phyloP scores from a whole-genome alignment of 2,329 filamentous ascomycete species.

The Colletotrichum sp. region DNA sequence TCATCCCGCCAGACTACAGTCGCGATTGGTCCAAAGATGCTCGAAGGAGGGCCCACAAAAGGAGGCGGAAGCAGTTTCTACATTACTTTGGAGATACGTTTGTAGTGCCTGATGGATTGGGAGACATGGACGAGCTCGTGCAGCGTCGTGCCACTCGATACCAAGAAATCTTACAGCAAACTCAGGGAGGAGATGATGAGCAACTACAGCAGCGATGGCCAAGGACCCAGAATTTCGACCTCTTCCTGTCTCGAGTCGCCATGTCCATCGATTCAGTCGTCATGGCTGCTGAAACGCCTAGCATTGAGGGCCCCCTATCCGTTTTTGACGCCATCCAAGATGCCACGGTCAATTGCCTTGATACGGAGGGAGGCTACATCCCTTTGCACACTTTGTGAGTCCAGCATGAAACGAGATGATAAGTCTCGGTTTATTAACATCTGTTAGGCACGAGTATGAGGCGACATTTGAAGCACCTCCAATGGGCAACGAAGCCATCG shows the following conservation, averaged over 20 bases:
- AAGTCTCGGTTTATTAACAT: neutral
- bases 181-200: neutral
- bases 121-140: slow-evolving; percentile 19
- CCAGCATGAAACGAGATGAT: neutral
- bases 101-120: slow-evolving; percentile 21
- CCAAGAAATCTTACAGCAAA: neutral
- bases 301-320: neutral
- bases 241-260: slow-evolving; percentile 16
- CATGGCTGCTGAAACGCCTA: slow-evolving; percentile 9
- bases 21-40: neutral
- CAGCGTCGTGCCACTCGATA: slow-evolving; percentile 6
- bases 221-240: slow-evolving; percentile 3
- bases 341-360: slow-evolving; percentile 2
- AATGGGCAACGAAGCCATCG: neutral
- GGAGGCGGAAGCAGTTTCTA: slow-evolving; percentile 15
- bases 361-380: slow-evolving; percentile 7
- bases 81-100: slow-evolving; percentile 16
- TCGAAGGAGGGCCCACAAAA: neutral
- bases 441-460: slow-evolving; percentile 18
- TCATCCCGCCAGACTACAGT: slow-evolving; percentile 11
- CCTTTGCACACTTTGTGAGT: slow-evolving; percentile 17
- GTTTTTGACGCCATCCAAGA: slow-evolving; percentile 11
- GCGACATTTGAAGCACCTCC: slow-evolving; percentile 20
- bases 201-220: slow-evolving; percentile 18
- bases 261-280: slow-evolving; percentile 20